Evolutionary conservation across 805 yeast species (phyloP).

Genomic region (Torulaspora franciscae): DNA sequence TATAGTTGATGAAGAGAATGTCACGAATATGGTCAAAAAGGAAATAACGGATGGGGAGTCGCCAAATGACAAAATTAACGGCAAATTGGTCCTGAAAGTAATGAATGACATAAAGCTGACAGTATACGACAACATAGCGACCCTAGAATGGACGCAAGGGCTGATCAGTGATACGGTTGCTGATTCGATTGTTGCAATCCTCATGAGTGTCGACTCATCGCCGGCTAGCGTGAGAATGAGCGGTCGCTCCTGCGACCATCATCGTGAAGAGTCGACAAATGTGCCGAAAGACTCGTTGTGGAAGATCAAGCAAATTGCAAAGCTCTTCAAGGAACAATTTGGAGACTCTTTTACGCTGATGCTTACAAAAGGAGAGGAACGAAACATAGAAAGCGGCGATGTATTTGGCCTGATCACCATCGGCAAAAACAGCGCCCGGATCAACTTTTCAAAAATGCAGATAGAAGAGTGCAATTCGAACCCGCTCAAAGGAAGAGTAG

Average conservation of each 20-base stretch:
- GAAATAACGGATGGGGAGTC: constrained; percentile 10
- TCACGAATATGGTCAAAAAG: constrained; percentile 18
- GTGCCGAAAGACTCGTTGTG: constrained; percentile 23
- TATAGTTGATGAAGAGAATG: constrained; percentile 48
- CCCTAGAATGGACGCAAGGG: constrained; percentile 88
- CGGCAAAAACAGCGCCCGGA: constrained; percentile 68
- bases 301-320: constrained; percentile 51
- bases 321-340: constrained; percentile 75
- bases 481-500: constrained; percentile 76
- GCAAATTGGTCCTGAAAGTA: constrained; percentile 49
- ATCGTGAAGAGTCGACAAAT: constrained; percentile 16
- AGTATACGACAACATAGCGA: constrained; percentile 46
- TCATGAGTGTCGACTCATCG: constrained; percentile 87
- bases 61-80: constrained; percentile 16
- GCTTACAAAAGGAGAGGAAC: constrained; percentile 18
- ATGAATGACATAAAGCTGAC: constrained; percentile 60
- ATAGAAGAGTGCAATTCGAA: constrained; percentile 67
- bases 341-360: constrained; percentile 59
- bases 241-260: constrained; percentile 52
- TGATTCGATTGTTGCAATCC: constrained; percentile 84
- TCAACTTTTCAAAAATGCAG: constrained; percentile 57
- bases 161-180: constrained; percentile 89
- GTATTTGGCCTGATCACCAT: constrained; percentile 56
- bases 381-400: constrained; percentile 29
- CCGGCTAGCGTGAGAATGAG: constrained; percentile 92